Base-by-base conservation (phyloP, 495 filamentous ascomycete genomes). In the Neurospora sp. region DNA sequence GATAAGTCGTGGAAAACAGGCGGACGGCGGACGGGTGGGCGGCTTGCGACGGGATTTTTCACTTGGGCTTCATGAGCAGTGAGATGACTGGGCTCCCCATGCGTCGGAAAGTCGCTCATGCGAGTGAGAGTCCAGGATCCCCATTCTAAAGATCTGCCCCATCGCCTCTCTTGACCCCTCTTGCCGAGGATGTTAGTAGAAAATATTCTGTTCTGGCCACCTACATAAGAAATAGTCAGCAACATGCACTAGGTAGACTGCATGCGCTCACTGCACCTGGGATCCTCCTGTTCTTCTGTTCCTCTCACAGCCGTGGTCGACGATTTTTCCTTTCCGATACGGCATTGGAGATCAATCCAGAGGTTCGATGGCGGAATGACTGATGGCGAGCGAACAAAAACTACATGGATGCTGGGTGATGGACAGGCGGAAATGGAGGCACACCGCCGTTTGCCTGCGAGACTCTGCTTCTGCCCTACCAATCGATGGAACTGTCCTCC, bases 21-120 rank as follows among this genome's bases (percentile, higher is more conserved):
- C 20, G 71, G 39, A 59, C 74, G 73, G 73, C 68, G 42, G 74
- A 31, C 74, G 61, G 61, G 59, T 35, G 71, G 39, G 70, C 74
- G 74, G 75, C 69, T 77, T 75, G 53, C 68, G 70, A 40, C 70
- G 74, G 74, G 74, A 61, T 22, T 35, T 72, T 71, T 47, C 10
- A 39, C 31, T 18, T 40, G 59, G 41, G 53, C 53, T 65, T 65
- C 53, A 37, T 18, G 27, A 65, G 27, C 53, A 65, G 27, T 65
- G 27, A 37, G 27, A 18, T 65, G 53, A 37, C 53, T 65, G 53
- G 53, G 53, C 53, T 65, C 27, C 53, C 53, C 53, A 65, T 59
- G 53, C 53, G 53, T 65, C 14, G 20, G 35, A 65, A 65, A 65
- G 2, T 65, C 27, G 27, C 53, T 65, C 53, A 65, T 65, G 53